Evolutionary conservation across 768 basidiomycete genomes (phyloP).

Genomic region (Hygrocybe punicea): DNA sequence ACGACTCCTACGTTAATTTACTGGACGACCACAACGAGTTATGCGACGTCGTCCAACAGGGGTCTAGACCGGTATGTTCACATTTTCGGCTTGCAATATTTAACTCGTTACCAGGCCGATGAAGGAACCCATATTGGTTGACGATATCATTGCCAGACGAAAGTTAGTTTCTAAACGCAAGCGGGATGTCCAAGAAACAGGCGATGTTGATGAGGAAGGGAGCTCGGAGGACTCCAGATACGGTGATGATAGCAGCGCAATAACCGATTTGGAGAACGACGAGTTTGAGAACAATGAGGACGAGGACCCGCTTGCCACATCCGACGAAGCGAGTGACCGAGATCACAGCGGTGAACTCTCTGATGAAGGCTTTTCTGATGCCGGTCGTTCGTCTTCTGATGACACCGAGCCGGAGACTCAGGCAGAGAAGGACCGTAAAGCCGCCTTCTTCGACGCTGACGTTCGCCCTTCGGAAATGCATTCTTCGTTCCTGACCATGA

Average conservation of each 20-base stretch:
- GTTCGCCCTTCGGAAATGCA: slow-evolving; percentile 50
- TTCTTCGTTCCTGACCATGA: slow-evolving; percentile 86
- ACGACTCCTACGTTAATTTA: slow-evolving; percentile 63
- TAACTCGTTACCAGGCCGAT: not conserved
- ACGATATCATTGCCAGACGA: slow-evolving; percentile 85
- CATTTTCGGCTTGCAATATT: not conserved
- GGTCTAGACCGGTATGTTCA: slow-evolving; percentile 56
- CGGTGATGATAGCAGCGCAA: slow-evolving; percentile 30
- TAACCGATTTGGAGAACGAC: slow-evolving; percentile 16
- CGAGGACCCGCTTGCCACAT: slow-evolving; percentile 31
- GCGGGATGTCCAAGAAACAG: slow-evolving; percentile 41
- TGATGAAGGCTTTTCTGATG: slow-evolving; percentile 23
- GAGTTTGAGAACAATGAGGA: slow-evolving; percentile 30
- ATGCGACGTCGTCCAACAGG: slow-evolving; percentile 59
- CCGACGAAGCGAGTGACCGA: slow-evolving; percentile 43
- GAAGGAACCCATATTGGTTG: slow-evolving; percentile 78
- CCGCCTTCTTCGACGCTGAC: slow-evolving; percentile 80
- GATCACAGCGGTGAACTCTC: slow-evolving; percentile 10
- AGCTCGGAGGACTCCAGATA: slow-evolving; percentile 37
- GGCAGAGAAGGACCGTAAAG: slow-evolving; percentile 72
- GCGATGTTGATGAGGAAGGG: slow-evolving; percentile 38
- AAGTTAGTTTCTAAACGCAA: slow-evolving; percentile 64
- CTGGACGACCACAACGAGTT: slow-evolving; percentile 39
- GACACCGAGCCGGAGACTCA: slow-evolving; percentile 56
- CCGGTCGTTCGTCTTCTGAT: slow-evolving; percentile 28